A percentile compares a stretch with the other conserved stretches of the same genome.
Evolutionary conservation across 2,329 filamentous ascomycete species (phyloP).

Genomic region (Didymella lethalis): DNA sequence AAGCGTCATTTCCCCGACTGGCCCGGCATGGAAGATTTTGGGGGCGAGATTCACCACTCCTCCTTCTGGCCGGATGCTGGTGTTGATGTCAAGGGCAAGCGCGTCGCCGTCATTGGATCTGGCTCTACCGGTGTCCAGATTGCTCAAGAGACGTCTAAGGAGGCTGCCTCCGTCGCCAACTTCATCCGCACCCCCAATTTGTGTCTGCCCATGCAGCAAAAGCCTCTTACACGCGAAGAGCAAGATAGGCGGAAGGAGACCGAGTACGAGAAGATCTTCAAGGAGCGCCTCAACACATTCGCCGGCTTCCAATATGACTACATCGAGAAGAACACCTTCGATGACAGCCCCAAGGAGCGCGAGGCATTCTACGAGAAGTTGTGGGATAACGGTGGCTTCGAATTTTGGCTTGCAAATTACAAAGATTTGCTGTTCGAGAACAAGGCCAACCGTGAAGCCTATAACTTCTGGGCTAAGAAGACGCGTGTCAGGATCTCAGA

Average conservation of each 20-base stretch:
- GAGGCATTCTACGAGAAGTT: constrained; percentile 55
- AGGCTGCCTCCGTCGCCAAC: constrained; percentile 61
- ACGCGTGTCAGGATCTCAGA: constrained; percentile 54
- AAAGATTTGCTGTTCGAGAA: constrained; percentile 52
- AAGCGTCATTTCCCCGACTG: constrained; percentile 69
- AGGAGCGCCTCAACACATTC: constrained; percentile 61
- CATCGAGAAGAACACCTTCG: constrained; percentile 62
- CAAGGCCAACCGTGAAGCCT: constrained; percentile 55
- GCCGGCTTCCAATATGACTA: constrained; percentile 68
- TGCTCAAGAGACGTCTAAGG: constrained; percentile 65
- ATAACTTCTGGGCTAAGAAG: constrained; percentile 59
- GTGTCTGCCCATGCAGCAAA: constrained; percentile 67
- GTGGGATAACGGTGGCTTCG: constrained; percentile 52
- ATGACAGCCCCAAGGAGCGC: constrained; percentile 54
- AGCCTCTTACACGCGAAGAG: constrained; percentile 58
- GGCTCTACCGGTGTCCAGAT: constrained; percentile 72
- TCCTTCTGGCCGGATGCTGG: constrained; percentile 67
- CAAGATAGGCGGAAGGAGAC: constrained; percentile 56
- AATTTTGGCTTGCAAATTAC: constrained; percentile 55
- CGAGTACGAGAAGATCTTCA: constrained; percentile 59
- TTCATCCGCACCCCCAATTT: constrained; percentile 74
- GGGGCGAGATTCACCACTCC: constrained; percentile 66
- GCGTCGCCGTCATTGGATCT: constrained; percentile 69
- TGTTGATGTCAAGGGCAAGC: constrained; percentile 66
- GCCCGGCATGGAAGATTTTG: constrained; percentile 66